Conservation (phyloP, 2,329 filamentous ascomycete genomes). For the Ophiosphaerella narmari region DNA sequence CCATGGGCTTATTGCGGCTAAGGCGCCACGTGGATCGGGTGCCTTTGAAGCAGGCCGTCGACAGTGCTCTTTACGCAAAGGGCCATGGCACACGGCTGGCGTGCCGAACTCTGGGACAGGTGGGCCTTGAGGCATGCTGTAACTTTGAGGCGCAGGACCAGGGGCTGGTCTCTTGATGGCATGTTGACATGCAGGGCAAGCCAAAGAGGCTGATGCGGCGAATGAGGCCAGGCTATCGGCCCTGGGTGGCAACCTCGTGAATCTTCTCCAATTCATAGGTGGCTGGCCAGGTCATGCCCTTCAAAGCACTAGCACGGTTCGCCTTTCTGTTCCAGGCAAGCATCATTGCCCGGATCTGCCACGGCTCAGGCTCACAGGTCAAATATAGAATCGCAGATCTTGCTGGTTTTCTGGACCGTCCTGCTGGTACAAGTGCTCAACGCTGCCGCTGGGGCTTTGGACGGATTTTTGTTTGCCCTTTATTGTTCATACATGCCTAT, state of each 20-base stretch:
- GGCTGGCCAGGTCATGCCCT: slow-evolving; percentile 1
- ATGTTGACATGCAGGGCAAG: no score
- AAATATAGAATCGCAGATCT: slow-evolving; percentile 31
- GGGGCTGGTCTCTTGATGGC: no score
- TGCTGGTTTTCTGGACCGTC: slow-evolving; percentile 16
- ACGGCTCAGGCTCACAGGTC: slow-evolving; percentile 21
- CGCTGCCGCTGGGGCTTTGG: not conserved
- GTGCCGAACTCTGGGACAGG: no score
- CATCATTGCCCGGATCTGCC: slow-evolving; percentile 28
- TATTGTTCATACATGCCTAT: not conserved
- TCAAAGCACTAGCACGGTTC: slow-evolving; percentile 20
- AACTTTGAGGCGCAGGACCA: no score
- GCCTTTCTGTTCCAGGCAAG: slow-evolving; percentile 13
- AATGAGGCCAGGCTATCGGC: not conserved
- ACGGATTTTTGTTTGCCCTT: not conserved
- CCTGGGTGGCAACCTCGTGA: slow-evolving; percentile 19
- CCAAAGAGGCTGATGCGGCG: not conserved
- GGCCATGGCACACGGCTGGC: no score
- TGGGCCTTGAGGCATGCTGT: no score
- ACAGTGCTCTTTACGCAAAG: no score
- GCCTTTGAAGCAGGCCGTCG: no score
- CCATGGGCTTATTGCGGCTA: no score
- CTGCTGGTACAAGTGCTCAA: slow-evolving; percentile 15
- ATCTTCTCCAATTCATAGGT: slow-evolving; percentile 10
- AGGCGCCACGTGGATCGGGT: no score